Evolutionary conservation across 2,329 filamentous ascomycete species (phyloP), one percentile per base, ranked within the genome.

Genomic region (Sporothrix globosa): DNA sequence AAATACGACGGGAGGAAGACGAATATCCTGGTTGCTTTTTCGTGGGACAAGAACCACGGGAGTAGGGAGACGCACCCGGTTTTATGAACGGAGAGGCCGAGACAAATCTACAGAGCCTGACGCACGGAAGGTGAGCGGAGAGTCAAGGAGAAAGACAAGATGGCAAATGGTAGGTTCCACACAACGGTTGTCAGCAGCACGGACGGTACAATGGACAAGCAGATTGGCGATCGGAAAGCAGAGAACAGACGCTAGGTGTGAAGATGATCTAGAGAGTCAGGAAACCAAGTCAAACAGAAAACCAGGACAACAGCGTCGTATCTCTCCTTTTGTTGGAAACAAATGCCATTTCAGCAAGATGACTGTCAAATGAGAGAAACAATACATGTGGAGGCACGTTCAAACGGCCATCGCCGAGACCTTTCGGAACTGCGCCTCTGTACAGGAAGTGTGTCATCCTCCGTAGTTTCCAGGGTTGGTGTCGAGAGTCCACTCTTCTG

Each of bases 301-400:
- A 41, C 56, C 56, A 41, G 56, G 56, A 41, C 34, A 41, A 19
- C 56, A 60, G 56, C 56, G 56, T 60, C 39, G 56, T 19, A 60
- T 44, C 56, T 60, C 56, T 10, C 54, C 56, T 21, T 56, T 60
- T 60, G 19, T 41, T 60, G 19, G 56, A 60, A 41, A 41, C 56
- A 4, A 60, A 13, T 19, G 19, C 56, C 19, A 60, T 60, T 41
- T 60, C 56, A 41, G 53, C 30, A 60, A 24, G n/a, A 60, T 60
- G 34, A n/a, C n/a, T n/a, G n/a, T n/a, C n/a, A n/a, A n/a, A n/a
- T n/a, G n/a, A n/a, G n/a, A n/a, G n/a, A n/a, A n/a, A n/a, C n/a
- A n/a, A n/a, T n/a, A n/a, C 21, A 60, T 34, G 30, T 30, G 30
- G 30, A 5, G 30, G 30, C 30, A 3, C 5, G 53, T 19, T 3